Conservation (phyloP, 768 basidiomycete species). For the Podaxis mareebaensis region DNA sequence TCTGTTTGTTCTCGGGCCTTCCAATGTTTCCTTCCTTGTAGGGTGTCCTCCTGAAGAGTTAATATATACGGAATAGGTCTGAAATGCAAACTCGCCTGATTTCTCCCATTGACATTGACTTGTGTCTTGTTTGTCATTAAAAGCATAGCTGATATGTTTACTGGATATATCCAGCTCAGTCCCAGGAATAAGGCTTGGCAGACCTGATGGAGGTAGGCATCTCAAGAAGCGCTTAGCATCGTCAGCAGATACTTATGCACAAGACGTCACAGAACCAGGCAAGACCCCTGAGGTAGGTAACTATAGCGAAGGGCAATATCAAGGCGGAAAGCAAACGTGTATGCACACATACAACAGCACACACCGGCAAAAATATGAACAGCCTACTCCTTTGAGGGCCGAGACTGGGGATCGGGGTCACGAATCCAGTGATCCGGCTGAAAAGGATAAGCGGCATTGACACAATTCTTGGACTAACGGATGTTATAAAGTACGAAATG, state of each 20-base stretch:
- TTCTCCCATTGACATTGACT: not conserved
- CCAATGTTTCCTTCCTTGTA: not conserved
- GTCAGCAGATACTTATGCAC: not conserved
- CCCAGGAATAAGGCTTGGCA: not conserved
- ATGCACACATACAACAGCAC: not conserved
- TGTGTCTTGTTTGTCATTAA: not conserved
- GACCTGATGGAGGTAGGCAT: not conserved
- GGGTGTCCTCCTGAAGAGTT: not conserved
- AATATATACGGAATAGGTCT: not conserved
- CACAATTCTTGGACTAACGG: not conserved
- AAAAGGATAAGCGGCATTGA: not conserved
- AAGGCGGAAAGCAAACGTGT: not conserved
- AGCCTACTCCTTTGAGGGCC: not conserved
- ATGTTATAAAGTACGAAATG: not conserved
- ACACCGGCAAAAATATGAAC: not conserved
- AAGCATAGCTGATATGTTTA: not conserved
- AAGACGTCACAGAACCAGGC: not conserved
- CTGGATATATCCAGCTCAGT: not conserved
- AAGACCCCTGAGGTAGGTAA: constrained; percentile 2
- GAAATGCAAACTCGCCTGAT: not conserved
- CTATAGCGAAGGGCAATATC: not conserved
- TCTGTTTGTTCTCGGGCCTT: not conserved
- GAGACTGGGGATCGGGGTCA: not conserved
- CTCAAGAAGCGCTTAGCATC: not conserved
- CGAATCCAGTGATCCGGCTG: constrained; percentile 3